A percentile compares a stretch with the other conserved stretches of the same genome.
These are phyloP conservation scores for Kluyveromyces sp. DNA, from an alignment of 1,139 yeast species.

Conservation along the genomic window DNA sequence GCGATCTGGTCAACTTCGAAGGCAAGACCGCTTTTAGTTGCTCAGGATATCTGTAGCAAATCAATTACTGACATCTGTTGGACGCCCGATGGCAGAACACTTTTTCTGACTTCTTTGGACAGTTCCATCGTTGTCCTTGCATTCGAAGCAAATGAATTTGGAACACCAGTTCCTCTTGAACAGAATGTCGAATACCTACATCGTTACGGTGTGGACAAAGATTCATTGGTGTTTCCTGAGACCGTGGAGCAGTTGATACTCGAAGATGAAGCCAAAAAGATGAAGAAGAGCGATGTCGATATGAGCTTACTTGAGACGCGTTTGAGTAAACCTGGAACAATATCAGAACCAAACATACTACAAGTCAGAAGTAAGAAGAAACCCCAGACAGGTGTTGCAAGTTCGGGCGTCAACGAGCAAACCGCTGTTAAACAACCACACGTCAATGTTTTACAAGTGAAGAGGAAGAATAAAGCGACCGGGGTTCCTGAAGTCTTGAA, in stretches of 20 bases:
- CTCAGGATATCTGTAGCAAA: conserved; percentile 52
- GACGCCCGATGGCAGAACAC: conserved; percentile 68
- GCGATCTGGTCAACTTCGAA: conserved; percentile 64
- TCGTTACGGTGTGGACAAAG: conserved; percentile 84
- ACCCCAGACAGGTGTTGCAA: neutral
- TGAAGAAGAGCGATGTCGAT: conserved; percentile 12
- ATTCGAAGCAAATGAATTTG: conserved; percentile 70
- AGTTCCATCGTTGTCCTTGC: conserved; percentile 69
- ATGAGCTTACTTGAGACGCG: conserved; percentile 7
- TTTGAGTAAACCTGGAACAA: conserved; percentile 7
- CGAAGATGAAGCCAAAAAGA: conserved; percentile 52
- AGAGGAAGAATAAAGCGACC: conserved; percentile 16
- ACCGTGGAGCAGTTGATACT: conserved; percentile 68
- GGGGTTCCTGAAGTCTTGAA: conserved; percentile 26
- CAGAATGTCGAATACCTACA: conserved; percentile 64
- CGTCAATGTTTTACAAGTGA: conserved; percentile 26
- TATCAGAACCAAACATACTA: conserved; percentile 9
- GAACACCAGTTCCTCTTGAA: conserved; percentile 57
- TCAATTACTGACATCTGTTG: conserved; percentile 70
- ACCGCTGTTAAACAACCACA: conserved; percentile 9
- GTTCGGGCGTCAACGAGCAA: conserved; percentile 11
- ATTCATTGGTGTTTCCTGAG: conserved; percentile 78
- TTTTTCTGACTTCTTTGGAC: conserved; percentile 75
- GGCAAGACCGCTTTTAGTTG: conserved; percentile 57
- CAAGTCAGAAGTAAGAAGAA: conserved; percentile 7